Base-by-base conservation (phyloP, 2,329 filamentous ascomycete species). In the Monilinia fructicola region DNA sequence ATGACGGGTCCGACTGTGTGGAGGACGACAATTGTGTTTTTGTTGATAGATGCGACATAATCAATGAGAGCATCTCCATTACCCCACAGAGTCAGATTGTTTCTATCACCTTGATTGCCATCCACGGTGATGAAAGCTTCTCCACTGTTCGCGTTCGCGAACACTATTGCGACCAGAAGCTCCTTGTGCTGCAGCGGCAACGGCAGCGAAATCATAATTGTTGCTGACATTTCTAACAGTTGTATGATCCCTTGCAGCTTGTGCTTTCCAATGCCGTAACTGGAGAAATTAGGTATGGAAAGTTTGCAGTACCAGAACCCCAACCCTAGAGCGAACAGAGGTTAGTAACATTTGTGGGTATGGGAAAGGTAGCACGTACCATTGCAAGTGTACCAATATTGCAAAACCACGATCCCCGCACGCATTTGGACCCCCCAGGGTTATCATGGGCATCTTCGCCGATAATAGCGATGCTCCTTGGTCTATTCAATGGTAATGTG, bases 21-120 rank as follows among this genome's bases (percentile, higher is more conserved):
- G 63, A 98, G 89, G 64, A 97, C 87, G 18, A 98, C 90, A 67
- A 98, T 89, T 21, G 92, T 96, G 83, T 97, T 97, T 79, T 89
- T 87, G 82, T 90, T 93, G 69, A 87, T 77, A 7, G 87, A 83
- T 0, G 92, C 87, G 16, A 97, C 92, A 60, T 90, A 91, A 77
- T 89, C 84, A 78, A 98, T 90, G 60, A 98, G 80, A 0, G 85
- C 83, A 64, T 98, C 92, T 42, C 91, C 93, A 68, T 88, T 85
- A 68, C 88, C 84, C 94, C 94, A 98, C 0, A 97, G 81, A 0
- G 93, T 97, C 44, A 99, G 82, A 79, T 99, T 97, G 75, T 93
- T 95, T 64, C 94, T 88, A 77, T 98, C 94, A 67, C 95, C 94
- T 67, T 83, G 80, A 77, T 97, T 97, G 64, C 86, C 89, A 68